Conservation (phyloP, 208 protist genomes). For the Crithidia acanthocephali region DNA sequence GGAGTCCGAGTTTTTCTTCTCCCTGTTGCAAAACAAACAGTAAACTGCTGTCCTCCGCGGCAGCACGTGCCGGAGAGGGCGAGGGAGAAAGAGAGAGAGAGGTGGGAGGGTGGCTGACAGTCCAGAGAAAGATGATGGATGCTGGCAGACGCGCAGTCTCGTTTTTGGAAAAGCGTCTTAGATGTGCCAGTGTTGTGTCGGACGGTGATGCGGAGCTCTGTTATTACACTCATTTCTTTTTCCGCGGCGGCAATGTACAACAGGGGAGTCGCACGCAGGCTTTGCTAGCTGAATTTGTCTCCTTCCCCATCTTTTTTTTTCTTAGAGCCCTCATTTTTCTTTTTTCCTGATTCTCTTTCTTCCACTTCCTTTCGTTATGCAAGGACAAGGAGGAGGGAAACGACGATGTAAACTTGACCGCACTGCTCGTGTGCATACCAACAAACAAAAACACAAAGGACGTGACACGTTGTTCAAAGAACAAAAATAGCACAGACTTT, state of each 20-base stretch:
- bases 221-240: too few species aligned
- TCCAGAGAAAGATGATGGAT: background rate
- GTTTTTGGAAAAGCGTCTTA: too few species aligned
- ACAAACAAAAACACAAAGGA: background rate
- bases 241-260: constrained; percentile 2
- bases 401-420: background rate
- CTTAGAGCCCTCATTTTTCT: background rate
- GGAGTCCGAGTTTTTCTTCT: constrained; percentile 95
- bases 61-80: background rate
- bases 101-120: background rate
- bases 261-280: background rate
- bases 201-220: too few species aligned
- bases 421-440: background rate
- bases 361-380: background rate
- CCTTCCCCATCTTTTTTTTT: background rate
- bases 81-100: constrained; percentile 9
- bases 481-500: background rate
- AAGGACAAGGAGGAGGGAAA: background rate
- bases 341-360: too few species aligned
- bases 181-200: too few species aligned
- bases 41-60: background rate
- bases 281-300: background rate
- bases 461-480: background rate
- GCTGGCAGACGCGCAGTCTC: too few species aligned
- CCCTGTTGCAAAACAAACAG: constrained; percentile 82